Conservation (phyloP, 129 eudicot genomes). For the Flaveria robusta region DNA sequence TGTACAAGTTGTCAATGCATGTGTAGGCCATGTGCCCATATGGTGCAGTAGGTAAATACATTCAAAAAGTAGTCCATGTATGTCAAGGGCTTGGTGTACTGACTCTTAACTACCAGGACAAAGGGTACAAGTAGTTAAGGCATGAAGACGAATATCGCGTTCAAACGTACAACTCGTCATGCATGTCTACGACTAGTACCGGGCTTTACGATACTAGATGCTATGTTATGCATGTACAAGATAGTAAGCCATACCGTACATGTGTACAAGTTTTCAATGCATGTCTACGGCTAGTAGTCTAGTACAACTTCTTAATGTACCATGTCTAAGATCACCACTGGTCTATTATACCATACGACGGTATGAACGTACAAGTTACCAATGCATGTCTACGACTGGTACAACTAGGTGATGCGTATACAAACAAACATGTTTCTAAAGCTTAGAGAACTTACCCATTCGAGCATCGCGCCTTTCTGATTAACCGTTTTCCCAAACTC, state of each 20-base stretch:
- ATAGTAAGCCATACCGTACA: not conserved
- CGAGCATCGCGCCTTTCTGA: slow-evolving; percentile 64
- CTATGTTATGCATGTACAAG: not conserved
- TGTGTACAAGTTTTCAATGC: slow-evolving; percentile 24
- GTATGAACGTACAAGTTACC: slow-evolving; percentile 25
- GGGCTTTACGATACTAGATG: not conserved
- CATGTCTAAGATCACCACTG: not conserved
- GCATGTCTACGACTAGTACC: slow-evolving; percentile 3
- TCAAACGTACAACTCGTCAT: slow-evolving; percentile 23
- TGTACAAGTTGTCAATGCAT: slow-evolving; percentile 22
- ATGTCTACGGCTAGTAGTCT: not conserved
- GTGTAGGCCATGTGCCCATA: slow-evolving; percentile 15
- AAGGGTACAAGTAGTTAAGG: slow-evolving; percentile 31
- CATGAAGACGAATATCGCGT: slow-evolving; percentile 7
- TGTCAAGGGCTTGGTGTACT: slow-evolving; percentile 18
- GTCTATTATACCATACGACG: not conserved
- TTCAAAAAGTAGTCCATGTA: not conserved
- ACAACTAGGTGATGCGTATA: not conserved
- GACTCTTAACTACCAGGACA: slow-evolving; percentile 4
- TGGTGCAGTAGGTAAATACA: not conserved
- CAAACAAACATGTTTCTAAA: not conserved
- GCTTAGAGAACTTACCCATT: slow-evolving; percentile 57
- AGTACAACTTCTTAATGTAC: not conserved
- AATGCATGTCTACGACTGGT: slow-evolving; percentile 23
- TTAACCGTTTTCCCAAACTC: slow-evolving; percentile 71